phyloP scores from a whole-genome alignment of 768 basidiomycete species.

The Calocybe indica region DNA sequence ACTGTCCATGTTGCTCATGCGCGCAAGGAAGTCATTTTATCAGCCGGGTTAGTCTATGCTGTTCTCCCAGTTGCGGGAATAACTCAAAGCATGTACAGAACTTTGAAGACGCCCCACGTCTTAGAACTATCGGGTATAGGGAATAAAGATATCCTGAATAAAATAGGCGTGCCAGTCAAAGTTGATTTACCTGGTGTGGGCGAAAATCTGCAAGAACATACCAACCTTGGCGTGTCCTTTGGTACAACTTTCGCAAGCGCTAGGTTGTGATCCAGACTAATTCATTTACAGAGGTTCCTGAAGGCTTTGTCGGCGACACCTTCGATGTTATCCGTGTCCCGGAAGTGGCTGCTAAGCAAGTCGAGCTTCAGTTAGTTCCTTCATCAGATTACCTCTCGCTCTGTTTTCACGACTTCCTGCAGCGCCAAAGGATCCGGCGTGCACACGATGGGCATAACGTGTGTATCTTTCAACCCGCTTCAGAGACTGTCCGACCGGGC shows the following conservation, averaged over 20 bases:
- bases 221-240: not conserved
- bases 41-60: not conserved
- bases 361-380: constrained; percentile 1
- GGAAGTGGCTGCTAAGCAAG: constrained; percentile 1
- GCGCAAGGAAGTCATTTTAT: constrained; percentile 5
- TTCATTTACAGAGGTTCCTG: constrained; percentile 8
- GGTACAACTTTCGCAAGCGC: not conserved
- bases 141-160: constrained; percentile 28
- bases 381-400: not conserved
- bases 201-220: constrained; percentile 39
- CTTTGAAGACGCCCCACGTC: constrained; percentile 43
- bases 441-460: constrained; percentile 9
- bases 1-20: not conserved
- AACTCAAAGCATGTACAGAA: constrained; percentile 10
- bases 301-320: constrained; percentile 4
- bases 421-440: constrained; percentile 10
- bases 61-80: not conserved
- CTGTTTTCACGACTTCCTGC: not conserved
- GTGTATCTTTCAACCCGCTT: constrained; percentile 12
- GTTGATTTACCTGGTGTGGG: constrained; percentile 34
- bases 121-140: constrained; percentile 59
- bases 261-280: not conserved
- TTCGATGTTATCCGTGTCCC: constrained; percentile 10
- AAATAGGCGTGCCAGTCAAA: constrained; percentile 27
- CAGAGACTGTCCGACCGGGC: constrained; percentile 10